Evolutionary conservation across 805 yeast genomes (phyloP).

Genomic region (Candida incommunis): DNA sequence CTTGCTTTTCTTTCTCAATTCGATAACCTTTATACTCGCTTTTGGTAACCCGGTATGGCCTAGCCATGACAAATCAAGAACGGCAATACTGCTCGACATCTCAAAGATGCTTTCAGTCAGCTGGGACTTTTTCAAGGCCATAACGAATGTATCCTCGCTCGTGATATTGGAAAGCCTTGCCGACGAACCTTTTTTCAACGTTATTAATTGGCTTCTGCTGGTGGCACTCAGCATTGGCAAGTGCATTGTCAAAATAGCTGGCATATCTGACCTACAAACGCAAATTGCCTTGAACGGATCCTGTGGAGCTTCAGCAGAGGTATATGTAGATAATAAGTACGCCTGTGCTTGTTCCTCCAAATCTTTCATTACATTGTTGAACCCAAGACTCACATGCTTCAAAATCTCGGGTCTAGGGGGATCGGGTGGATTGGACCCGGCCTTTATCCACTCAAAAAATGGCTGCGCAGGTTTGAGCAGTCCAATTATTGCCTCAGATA

Average conservation of each 20-base stretch:
- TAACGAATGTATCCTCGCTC: not conserved
- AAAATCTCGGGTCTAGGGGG: not conserved
- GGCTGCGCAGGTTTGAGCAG: not conserved
- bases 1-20: slow-evolving; percentile 2
- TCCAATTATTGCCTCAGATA: not conserved
- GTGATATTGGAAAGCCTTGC: not conserved
- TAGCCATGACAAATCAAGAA: not conserved
- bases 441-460: not conserved
- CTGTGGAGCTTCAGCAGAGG: not conserved
- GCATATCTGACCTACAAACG: not conserved
- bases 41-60: not conserved
- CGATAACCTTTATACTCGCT: not conserved
- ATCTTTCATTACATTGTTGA: not conserved
- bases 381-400: not conserved
- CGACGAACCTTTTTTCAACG: not conserved
- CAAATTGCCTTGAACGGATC: not conserved
- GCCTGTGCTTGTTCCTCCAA: not conserved
- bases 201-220: not conserved
- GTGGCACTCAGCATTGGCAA: not conserved
- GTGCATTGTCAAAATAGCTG: not conserved
- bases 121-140: not conserved
- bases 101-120: not conserved
- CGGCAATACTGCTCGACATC: not conserved
- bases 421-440: not conserved
- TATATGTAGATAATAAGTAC: not conserved